Conservation (phyloP, 208 protist species). For the Crithidia thermophila region DNA sequence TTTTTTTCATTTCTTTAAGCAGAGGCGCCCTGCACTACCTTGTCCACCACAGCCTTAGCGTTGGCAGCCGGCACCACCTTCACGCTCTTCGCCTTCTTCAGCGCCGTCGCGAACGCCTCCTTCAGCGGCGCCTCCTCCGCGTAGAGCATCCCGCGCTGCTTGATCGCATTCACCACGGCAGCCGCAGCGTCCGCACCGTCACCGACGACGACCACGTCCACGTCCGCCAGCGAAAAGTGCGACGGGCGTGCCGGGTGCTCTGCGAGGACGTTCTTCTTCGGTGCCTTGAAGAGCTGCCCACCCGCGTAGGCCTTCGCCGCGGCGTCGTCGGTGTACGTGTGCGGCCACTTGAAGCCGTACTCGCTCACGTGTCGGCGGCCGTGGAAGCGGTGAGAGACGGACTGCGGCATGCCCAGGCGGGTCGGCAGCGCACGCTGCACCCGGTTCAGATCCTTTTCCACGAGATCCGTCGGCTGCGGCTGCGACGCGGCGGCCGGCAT, state of each 20-base stretch:
- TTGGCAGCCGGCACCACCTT: conserved; percentile 46
- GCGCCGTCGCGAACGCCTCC: conserved; percentile 36
- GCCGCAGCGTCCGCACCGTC: conserved; percentile 46
- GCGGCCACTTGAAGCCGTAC: conserved; percentile 81
- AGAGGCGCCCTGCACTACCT: conserved; percentile 31
- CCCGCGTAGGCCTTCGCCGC: conserved; percentile 61
- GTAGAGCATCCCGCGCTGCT: conserved; percentile 65
- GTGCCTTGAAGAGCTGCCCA: conserved; percentile 77
- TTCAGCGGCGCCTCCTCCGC: conserved; percentile 64
- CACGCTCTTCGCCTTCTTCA: conserved; percentile 55
- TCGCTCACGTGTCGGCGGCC: conserved; percentile 75
- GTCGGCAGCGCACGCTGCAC: conserved; percentile 73
- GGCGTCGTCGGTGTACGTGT: conserved; percentile 73
- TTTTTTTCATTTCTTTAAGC: too few species aligned
- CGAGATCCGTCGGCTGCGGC: conserved; percentile 44
- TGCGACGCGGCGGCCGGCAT: conserved; percentile 25
- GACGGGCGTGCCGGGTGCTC: conserved; percentile 55
- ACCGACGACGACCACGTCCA: conserved; percentile 70
- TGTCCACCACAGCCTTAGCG: conserved; percentile 42
- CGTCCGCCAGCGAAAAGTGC: conserved; percentile 43
- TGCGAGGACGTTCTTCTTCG: conserved; percentile 45
- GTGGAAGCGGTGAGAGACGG: conserved; percentile 76
- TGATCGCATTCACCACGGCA: conserved; percentile 50
- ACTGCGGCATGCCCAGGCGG: conserved; percentile 64
- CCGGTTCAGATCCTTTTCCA: conserved; percentile 59